Conservation (phyloP, 2,329 filamentous ascomycete genomes). For the Aspergillus tamarii region DNA sequence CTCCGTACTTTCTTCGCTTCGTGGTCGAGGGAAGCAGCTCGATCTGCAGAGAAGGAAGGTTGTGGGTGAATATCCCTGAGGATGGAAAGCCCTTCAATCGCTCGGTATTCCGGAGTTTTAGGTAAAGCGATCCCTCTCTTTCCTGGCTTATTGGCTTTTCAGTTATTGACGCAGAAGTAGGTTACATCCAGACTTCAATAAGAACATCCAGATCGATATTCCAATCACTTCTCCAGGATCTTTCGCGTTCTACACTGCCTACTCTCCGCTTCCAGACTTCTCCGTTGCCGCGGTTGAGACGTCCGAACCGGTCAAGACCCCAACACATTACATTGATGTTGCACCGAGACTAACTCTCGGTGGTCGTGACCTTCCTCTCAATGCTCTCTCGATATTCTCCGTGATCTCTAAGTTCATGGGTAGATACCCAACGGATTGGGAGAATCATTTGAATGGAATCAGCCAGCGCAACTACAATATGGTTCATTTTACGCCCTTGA, state of each 20-base stretch:
- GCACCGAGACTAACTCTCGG: constrained; percentile 78
- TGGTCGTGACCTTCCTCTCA: constrained; percentile 73
- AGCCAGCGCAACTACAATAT: constrained; percentile 95
- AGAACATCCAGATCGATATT: constrained; percentile 85
- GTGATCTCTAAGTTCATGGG: constrained; percentile 98
- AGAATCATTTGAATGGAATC: constrained; percentile 85
- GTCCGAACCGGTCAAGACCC: constrained; percentile 67
- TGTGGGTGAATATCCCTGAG: constrained; percentile 95
- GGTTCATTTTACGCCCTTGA: constrained; percentile 96
- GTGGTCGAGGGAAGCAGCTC: constrained; percentile 93
- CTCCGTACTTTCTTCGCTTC: constrained; percentile 77
- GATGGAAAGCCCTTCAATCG: constrained; percentile 75
- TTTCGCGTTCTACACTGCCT: constrained; percentile 93
- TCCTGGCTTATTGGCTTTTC: neutral
- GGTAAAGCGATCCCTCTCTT: constrained; percentile 59
- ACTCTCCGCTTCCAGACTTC: constrained; percentile 81
- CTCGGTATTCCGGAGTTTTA: constrained; percentile 81
- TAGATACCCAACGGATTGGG: constrained; percentile 85
- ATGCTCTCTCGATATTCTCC: constrained; percentile 89
- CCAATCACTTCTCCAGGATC: constrained; percentile 81
- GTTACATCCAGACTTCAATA: constrained; percentile 89
- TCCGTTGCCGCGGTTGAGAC: constrained; percentile 58
- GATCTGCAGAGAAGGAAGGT: constrained; percentile 88
- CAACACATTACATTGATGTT: constrained; percentile 90
- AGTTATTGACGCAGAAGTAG: constrained; percentile 43